These are phyloP conservation scores for Zhuliangozyma blackwelliae DNA, from an alignment of 1,139 yeast genomes.

Conservation along the genomic window DNA sequence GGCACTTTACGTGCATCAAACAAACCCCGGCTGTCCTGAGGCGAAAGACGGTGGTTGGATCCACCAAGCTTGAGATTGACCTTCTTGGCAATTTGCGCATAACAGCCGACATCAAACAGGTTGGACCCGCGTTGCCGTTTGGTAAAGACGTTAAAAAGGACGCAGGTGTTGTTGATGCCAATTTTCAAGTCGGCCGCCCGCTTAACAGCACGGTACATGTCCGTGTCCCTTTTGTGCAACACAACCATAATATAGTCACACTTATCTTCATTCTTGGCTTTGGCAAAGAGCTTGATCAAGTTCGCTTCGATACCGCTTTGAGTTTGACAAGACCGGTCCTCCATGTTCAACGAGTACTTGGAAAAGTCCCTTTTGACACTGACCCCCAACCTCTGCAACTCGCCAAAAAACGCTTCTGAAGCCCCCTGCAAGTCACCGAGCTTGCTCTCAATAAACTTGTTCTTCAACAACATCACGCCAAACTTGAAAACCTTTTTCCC, in stretches of 20 bases:
- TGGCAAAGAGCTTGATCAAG: constrained; percentile 2
- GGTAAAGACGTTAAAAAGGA: constrained; percentile 8
- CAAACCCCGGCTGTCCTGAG: constrained; percentile 6
- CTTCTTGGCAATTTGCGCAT: constrained; percentile 12
- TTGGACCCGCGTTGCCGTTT: constrained; percentile 5
- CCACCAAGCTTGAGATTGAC: constrained; percentile 12
- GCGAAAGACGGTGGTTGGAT: constrained; percentile 10
- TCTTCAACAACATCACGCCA: constrained; percentile 8
- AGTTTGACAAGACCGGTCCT: constrained; percentile 1
- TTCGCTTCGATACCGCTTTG: constrained; percentile 6
- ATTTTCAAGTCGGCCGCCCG: constrained; percentile 11
- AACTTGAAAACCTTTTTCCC: constrained; percentile 5
- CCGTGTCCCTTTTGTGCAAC: constrained; percentile 9
- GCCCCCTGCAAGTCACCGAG: constrained; percentile 8
- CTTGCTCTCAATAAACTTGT: constrained; percentile 4
- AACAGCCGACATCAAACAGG: constrained; percentile 8
- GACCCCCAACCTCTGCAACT: constrained; percentile 9
- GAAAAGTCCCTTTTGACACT: constrained; percentile 2
- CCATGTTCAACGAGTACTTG: constrained; percentile 9
- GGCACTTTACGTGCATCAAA: constrained; percentile 9
- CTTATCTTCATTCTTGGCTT: constrained; percentile 8
- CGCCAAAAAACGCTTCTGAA: constrained; percentile 6
- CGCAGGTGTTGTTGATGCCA: constrained; percentile 10
- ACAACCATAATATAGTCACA: constrained; percentile 8
- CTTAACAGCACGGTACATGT: constrained; percentile 9